Percentiles rank a stretch among this genome's conserved stretches.
phyloP scores from a whole-genome alignment of 169 alveolate genomes.

The Babesia ovata region DNA sequence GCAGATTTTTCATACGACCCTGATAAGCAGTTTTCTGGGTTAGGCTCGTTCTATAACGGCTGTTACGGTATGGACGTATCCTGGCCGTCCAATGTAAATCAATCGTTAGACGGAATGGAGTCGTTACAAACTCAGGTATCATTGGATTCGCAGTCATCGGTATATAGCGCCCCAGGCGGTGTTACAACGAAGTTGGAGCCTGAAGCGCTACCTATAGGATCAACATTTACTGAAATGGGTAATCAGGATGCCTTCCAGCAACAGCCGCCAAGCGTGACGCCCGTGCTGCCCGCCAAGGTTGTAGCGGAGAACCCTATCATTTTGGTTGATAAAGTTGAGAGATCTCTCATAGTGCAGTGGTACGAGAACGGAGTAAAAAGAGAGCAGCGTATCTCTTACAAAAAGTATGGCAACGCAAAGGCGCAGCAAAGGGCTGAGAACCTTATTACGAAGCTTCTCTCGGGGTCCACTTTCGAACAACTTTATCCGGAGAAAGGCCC shows the following conservation, averaged over 20 bases:
- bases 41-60: conserved; percentile 7
- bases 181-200: neutral
- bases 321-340: conserved; percentile 74
- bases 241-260: neutral
- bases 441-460: conserved; percentile 66
- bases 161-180: neutral
- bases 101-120: neutral
- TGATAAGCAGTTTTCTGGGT: conserved; percentile 25
- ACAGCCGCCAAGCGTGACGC: neutral
- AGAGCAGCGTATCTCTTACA: conserved; percentile 79
- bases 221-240: neutral
- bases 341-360: conserved; percentile 80
- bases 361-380: conserved; percentile 72
- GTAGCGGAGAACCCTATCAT: conserved; percentile 71
- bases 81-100: conserved; percentile 16
- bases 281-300: conserved; percentile 19
- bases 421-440: conserved; percentile 81
- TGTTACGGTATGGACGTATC: conserved; percentile 24
- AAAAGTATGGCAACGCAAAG: conserved; percentile 80
- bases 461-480: conserved; percentile 80
- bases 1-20: conserved; percentile 44
- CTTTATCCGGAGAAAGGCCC: conserved; percentile 83
- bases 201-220: neutral
- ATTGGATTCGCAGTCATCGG: conserved; percentile 15
- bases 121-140: neutral